Conservation (phyloP, 192 early-diverging fungal genomes). For the Coemansia javaensis region DNA sequence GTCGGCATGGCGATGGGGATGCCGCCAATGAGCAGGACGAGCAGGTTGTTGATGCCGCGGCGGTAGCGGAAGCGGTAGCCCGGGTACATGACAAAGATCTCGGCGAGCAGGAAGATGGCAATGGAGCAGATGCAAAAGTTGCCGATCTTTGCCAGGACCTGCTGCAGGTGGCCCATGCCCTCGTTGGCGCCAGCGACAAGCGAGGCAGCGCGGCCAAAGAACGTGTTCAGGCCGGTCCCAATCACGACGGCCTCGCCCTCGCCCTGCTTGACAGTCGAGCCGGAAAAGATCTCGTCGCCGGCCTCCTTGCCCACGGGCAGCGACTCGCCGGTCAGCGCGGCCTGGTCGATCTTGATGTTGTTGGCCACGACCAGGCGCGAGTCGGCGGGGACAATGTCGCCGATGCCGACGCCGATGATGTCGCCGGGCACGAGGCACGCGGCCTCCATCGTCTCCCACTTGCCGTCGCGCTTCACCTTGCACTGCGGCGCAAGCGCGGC, state of each 20-base stretch:
- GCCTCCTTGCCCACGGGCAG: slow-evolving; percentile 81
- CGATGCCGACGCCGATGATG: slow-evolving; percentile 83
- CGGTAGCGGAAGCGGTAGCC: slow-evolving; percentile 65
- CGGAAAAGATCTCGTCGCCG: slow-evolving; percentile 81
- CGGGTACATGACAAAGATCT: slow-evolving; percentile 63
- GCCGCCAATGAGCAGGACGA: slow-evolving; percentile 82
- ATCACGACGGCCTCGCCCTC: slow-evolving; percentile 86
- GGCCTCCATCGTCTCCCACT: slow-evolving; percentile 74
- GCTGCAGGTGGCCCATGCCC: slow-evolving; percentile 93
- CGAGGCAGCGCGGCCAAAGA: slow-evolving; percentile 90
- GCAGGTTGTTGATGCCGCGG: slow-evolving; percentile 74
- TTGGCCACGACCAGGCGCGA: slow-evolving; percentile 72
- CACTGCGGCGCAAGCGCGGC: slow-evolving; percentile 85
- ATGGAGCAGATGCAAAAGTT: slow-evolving; percentile 74
- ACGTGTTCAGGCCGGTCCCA: slow-evolving; percentile 91
- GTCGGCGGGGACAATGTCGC: slow-evolving; percentile 94
- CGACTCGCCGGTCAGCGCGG: slow-evolving; percentile 91
- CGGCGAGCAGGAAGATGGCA: slow-evolving; percentile 71
- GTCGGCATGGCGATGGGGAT: slow-evolving; percentile 91
- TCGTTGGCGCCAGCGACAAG: slow-evolving; percentile 88
- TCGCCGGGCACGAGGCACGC: slow-evolving; percentile 84
- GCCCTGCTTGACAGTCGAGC: slow-evolving; percentile 90
- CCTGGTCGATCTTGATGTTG: slow-evolving; percentile 84
- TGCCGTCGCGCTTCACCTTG: slow-evolving; percentile 81
- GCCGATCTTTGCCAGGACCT: slow-evolving; percentile 87